Conservation (phyloP, 768 basidiomycete genomes). For the Tricholoma bakamatsutake region DNA sequence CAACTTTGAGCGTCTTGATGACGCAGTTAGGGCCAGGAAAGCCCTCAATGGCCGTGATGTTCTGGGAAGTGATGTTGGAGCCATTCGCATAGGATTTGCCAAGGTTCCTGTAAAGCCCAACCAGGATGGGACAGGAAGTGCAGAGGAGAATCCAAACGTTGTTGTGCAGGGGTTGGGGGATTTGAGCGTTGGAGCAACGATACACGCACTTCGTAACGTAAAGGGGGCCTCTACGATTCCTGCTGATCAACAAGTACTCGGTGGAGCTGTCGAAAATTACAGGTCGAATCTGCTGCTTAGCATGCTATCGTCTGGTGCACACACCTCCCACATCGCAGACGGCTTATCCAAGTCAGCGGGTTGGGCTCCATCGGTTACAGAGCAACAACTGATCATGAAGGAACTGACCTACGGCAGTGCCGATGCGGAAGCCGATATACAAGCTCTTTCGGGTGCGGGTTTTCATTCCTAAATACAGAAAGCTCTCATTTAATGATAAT, state of each 20-base stretch:
- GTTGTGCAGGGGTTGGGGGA: conserved; percentile 81
- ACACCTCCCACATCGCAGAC: conserved; percentile 51
- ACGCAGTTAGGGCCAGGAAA: conserved; percentile 93
- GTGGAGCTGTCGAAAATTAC: conserved; percentile 91
- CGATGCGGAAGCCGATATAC: conserved; percentile 82
- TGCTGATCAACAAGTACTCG: conserved; percentile 89
- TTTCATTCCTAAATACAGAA: conserved; percentile 4
- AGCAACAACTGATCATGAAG: conserved; percentile 96
- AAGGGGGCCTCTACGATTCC: conserved; percentile 92
- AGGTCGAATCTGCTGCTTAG: conserved; percentile 86
- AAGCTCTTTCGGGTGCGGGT: conserved; percentile 77
- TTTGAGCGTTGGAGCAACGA: conserved; percentile 81
- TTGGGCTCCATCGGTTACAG: conserved; percentile 75
- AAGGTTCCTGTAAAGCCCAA: conserved; percentile 92
- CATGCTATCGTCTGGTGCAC: conserved; percentile 76
- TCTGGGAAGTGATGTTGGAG: conserved; percentile 92
- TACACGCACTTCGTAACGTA: conserved; percentile 79
- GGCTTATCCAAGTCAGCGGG: conserved; percentile 55
- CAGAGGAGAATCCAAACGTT: conserved; percentile 59
- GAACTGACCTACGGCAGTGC: conserved; percentile 74
- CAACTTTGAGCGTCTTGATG: conserved; percentile 96
- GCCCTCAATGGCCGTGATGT: conserved; percentile 95
- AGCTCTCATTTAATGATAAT: not conserved
- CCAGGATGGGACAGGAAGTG: conserved; percentile 50
- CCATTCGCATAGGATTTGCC: conserved; percentile 95